phyloP scores from a whole-genome alignment of 805 yeast species.

The Barnettozyma salicaria region DNA sequence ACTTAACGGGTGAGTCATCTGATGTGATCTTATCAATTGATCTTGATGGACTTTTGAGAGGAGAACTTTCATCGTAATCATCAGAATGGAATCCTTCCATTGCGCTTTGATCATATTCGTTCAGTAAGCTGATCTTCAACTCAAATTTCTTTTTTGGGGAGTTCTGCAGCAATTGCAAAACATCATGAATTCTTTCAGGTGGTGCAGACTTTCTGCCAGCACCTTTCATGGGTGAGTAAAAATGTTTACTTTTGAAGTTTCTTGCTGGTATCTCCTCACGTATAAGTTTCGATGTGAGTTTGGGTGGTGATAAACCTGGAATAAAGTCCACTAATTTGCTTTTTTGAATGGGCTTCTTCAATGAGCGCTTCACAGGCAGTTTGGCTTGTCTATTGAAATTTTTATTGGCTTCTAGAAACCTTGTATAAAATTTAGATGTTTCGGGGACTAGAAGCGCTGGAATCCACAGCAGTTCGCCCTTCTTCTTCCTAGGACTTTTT shows the following conservation, averaged over 20 bases:
- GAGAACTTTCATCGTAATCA: not conserved
- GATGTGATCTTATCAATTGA: not conserved
- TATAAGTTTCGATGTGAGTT: too few species aligned
- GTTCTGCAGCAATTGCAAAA: not conserved
- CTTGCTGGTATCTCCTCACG: slow-evolving; percentile 2
- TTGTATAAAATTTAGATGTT: not conserved
- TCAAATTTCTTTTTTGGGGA: slow-evolving; percentile 2
- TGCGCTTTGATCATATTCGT: not conserved
- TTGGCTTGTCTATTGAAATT: too few species aligned
- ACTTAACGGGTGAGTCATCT: not conserved
- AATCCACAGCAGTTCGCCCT: slow-evolving; percentile 11
- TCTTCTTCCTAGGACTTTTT: slow-evolving; percentile 7
- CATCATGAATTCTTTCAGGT: not conserved
- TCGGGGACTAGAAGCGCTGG: slow-evolving; percentile 5
- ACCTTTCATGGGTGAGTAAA: too few species aligned
- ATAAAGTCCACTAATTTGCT: too few species aligned
- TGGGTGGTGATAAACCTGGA: too few species aligned
- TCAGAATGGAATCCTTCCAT: not conserved
- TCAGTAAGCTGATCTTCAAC: not conserved
- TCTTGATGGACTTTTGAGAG: not conserved
- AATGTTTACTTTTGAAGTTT: not conserved
- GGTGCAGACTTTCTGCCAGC: too few species aligned
- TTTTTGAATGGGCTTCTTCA: too few species aligned
- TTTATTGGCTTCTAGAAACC: too few species aligned
- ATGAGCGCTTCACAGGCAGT: too few species aligned